Base-by-base conservation (phyloP, 2,329 filamentous ascomycete species). In the Cladobotryum protrusum region DNA sequence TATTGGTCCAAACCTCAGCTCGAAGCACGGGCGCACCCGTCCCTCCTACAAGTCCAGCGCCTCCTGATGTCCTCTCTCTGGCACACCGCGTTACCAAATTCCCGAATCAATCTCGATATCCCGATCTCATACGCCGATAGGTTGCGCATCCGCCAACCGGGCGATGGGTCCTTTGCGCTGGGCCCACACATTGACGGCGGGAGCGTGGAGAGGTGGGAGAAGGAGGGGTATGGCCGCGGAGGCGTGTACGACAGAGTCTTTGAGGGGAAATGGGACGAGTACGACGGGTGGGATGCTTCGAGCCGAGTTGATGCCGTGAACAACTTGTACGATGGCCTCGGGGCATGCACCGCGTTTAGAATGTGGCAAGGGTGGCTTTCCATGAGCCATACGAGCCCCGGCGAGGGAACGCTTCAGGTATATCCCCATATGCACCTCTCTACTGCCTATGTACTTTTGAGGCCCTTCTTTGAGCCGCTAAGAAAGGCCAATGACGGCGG, bases 341-440 rank as follows among this genome's bases (percentile, higher is more conserved):
- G 91, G 0, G 83, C 87, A 1, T 95, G 89, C 68, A 85, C 79
- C 42, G 89, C 90, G 73, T 90, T 96, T 68, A 79, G 92, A 36
- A 86, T 89, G 77, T 92, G 88, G 66, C 91, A 96, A 68, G 91
- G 89, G 15, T 96, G 91, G 91, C 67, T 96, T 47, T 81, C 79
- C 52, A 85, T 96, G 77, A 89, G 85, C 51, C 70, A 73, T n/a
- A 85, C 82, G 0, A 82, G 76, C 0, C 87, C 88, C 0, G 75
- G 76, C 5, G 84, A 95, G 69, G 91, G 91, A 1, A 93, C 90
- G 0, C 68, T 96, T 47, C 75, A 88, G 40, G 86, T 96, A 2
- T 91, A 91, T 59, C 91, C 91, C 0, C 72, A 95, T 47, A 69
- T 93, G 42, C 78, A 79, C 55, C 78, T 88, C 48, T 82, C 87